A percentile compares a stretch with the other conserved stretches of the same genome.
phyloP scores from a whole-genome alignment of 441 rosid species.

The Erodium moschatum region DNA sequence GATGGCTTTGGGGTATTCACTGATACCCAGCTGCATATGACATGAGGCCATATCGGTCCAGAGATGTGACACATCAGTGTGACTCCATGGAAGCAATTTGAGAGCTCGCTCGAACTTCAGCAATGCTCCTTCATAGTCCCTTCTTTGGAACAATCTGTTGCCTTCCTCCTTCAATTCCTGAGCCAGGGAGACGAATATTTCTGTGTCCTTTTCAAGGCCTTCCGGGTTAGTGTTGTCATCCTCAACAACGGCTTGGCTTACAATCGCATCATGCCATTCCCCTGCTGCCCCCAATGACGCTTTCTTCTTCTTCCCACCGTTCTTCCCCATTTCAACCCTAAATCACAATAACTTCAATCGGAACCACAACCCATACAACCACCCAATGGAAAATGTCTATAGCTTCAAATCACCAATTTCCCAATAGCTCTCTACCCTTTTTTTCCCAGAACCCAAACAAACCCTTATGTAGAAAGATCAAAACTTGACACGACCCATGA shows the following conservation, averaged over 20 bases:
- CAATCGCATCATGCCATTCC: conserved; percentile 18
- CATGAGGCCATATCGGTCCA: conserved; percentile 57
- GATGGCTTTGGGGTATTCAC: conserved; percentile 49
- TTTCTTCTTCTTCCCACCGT: conserved; percentile 33
- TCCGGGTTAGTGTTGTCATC: conserved; percentile 19
- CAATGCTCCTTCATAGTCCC: conserved; percentile 51
- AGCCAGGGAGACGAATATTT: conserved; percentile 36
- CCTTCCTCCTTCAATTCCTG: conserved; percentile 55
- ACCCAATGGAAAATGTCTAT: conserved; percentile 7
- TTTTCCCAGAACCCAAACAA: conserved; percentile 6
- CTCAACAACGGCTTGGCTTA: conserved; percentile 28
- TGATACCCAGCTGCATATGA: conserved; percentile 54
- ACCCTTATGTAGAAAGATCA: background rate
- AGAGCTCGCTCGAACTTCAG: conserved; percentile 49
- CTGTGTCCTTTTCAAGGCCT: conserved; percentile 32
- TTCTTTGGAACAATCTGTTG: conserved; percentile 49
- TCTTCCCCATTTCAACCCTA: conserved; percentile 36
- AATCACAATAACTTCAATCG: conserved; percentile 15
- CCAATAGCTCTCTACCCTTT: background rate
- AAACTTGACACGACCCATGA: conserved; percentile 11
- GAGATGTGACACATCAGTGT: conserved; percentile 42
- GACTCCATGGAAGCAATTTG: conserved; percentile 45
- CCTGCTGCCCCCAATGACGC: conserved; percentile 19
- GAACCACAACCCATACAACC: conserved; percentile 19
- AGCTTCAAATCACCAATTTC: conserved; percentile 16